phyloP scores from a whole-genome alignment of 805 yeast genomes.

The Sugiyamaella floridensis region DNA sequence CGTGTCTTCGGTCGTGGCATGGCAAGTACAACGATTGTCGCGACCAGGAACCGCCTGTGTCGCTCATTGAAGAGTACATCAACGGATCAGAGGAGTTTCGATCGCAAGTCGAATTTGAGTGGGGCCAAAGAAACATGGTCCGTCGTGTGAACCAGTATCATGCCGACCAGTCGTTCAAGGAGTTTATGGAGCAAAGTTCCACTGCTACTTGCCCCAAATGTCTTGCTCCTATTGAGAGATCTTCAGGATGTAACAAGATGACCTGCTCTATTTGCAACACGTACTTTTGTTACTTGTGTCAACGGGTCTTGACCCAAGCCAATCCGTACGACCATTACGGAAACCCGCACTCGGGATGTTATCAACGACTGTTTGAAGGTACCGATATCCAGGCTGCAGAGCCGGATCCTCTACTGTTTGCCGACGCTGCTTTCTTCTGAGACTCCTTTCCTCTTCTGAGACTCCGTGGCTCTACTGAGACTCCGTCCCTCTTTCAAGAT shows the following conservation, averaged over 20 bases:
- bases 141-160: slow-evolving; percentile 8
- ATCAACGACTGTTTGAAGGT: slow-evolving; percentile 16
- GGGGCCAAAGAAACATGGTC: slow-evolving; percentile 18
- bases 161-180: slow-evolving; percentile 13
- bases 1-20: slow-evolving; percentile 21
- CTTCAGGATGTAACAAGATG: slow-evolving; percentile 21
- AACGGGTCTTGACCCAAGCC: slow-evolving; percentile 2
- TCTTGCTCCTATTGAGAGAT: slow-evolving; percentile 16
- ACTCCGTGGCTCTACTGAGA: no score
- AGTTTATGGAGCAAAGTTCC: slow-evolving; percentile 12
- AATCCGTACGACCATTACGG: slow-evolving; percentile 19
- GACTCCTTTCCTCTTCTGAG: background rate
- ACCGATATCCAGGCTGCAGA: slow-evolving; percentile 14
- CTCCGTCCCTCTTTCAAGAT: background rate
- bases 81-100: slow-evolving; percentile 11
- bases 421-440: background rate
- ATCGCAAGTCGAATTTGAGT: slow-evolving; percentile 10
- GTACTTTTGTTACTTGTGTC: slow-evolving; percentile 18
- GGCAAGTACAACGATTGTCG: slow-evolving; percentile 18
- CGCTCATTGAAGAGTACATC: slow-evolving; percentile 12
- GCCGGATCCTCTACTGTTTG: background rate
- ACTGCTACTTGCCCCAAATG: slow-evolving; percentile 16
- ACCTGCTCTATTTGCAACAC: slow-evolving; percentile 17
- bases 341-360: slow-evolving; percentile 12
- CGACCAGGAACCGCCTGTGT: slow-evolving; percentile 11